These are phyloP conservation scores for Yamadazyma insecticola DNA, from an alignment of 805 yeast genomes.

Conservation along the genomic window DNA sequence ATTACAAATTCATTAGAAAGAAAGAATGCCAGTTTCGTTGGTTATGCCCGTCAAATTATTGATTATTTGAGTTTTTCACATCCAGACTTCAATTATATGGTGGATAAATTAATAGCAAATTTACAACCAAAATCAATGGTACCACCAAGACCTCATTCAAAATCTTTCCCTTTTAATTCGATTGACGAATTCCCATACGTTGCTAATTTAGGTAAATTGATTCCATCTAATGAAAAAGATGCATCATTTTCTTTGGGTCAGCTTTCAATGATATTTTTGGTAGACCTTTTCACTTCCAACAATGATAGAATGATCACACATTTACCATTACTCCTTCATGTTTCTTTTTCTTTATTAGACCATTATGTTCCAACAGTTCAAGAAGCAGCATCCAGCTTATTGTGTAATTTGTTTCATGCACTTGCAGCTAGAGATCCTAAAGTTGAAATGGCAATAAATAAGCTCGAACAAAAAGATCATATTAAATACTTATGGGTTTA, in stretches of 20 bases:
- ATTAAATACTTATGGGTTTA: slow-evolving; percentile 65
- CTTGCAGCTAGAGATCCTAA: slow-evolving; percentile 52
- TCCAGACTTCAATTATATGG: slow-evolving; percentile 40
- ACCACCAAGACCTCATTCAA: slow-evolving; percentile 48
- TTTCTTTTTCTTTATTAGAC: slow-evolving; percentile 75
- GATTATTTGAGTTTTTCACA: slow-evolving; percentile 62
- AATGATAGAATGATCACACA: slow-evolving; percentile 56
- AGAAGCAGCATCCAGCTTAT: slow-evolving; percentile 74
- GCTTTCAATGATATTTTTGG: slow-evolving; percentile 76
- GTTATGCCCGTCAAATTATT: slow-evolving; percentile 74
- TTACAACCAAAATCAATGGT: slow-evolving; percentile 86
- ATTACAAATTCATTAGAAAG: slow-evolving; percentile 63
- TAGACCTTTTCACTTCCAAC: slow-evolving; percentile 69
- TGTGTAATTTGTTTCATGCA: slow-evolving; percentile 68
- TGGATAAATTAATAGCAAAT: slow-evolving; percentile 63
- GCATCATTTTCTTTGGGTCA: slow-evolving; percentile 86
- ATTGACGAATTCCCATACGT: slow-evolving; percentile 56
- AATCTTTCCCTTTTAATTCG: slow-evolving; percentile 4
- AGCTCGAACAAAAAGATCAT: slow-evolving; percentile 51
- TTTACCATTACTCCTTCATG: slow-evolving; percentile 73
- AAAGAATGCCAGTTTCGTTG: slow-evolving; percentile 70
- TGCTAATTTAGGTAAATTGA: slow-evolving; percentile 64
- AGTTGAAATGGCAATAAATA: slow-evolving; percentile 52
- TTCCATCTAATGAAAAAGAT: slow-evolving; percentile 52
- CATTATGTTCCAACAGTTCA: slow-evolving; percentile 82